These are phyloP conservation scores for Podospora pseudoanserina DNA, from an alignment of 495 filamentous ascomycete species.

Conservation along the genomic window DNA sequence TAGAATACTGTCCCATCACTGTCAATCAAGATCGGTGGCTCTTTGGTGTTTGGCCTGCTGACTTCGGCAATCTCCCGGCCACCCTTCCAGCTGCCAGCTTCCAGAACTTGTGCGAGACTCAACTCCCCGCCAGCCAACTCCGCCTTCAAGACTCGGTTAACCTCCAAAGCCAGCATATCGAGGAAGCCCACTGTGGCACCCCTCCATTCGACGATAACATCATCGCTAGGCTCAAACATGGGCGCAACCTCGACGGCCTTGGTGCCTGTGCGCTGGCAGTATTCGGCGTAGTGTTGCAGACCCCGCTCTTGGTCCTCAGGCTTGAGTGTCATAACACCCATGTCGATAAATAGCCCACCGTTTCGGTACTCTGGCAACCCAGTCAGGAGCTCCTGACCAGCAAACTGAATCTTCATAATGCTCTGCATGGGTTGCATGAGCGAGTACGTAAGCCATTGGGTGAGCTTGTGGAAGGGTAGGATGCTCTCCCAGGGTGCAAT, in stretches of 20 bases:
- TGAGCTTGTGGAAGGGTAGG: conserved; percentile 83
- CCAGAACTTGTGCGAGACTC: conserved; percentile 72
- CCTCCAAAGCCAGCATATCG: conserved; percentile 67
- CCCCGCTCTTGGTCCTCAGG: conserved; percentile 60
- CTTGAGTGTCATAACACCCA: conserved; percentile 77
- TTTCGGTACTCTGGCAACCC: conserved; percentile 87
- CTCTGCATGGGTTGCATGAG: conserved; percentile 83
- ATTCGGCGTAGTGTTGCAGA: conserved; percentile 64
- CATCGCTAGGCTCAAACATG: conserved; percentile 71
- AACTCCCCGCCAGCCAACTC: conserved; percentile 55
- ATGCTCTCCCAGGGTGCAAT: conserved; percentile 86
- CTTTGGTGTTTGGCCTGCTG: conserved; percentile 91
- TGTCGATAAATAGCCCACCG: conserved; percentile 78
- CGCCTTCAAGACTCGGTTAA: conserved; percentile 58
- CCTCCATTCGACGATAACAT: conserved; percentile 87
- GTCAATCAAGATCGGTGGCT: conserved; percentile 92
- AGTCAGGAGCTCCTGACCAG: conserved; percentile 72
- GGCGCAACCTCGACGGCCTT: conserved; percentile 68
- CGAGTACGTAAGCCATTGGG: conserved; percentile 79
- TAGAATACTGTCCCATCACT: conserved; percentile 95
- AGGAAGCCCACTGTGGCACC: conserved; percentile 79
- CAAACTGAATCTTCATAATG: conserved; percentile 71
- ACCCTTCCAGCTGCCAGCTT: conserved; percentile 96
- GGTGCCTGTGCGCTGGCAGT: conserved; percentile 70
- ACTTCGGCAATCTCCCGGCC: conserved; percentile 95